Base-by-base conservation (phyloP, 352 stramenopile genomes). In the Phytophthora fragariaefolia region DNA sequence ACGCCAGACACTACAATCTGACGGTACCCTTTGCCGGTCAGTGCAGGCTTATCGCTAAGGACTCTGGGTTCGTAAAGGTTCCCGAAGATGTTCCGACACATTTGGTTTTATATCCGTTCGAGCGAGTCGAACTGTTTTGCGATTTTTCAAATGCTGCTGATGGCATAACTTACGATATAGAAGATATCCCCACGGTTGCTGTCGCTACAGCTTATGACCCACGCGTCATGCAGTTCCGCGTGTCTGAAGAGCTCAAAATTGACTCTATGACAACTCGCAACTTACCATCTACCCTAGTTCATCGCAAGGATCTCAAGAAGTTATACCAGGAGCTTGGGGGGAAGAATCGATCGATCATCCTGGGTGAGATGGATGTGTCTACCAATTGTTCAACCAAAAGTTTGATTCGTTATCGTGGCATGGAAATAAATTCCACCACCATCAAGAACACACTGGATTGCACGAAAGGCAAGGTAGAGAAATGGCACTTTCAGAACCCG, bases 401-500 rank as follows among this genome's bases (percentile, higher is more conserved):
- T 13, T 74, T 91, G 67, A 85, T 91, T 26, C 59, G 51, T 3
- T 89, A 90, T 49, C 70, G 77, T 15, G 63, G 81, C 36, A 65
- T 79, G 58, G 63, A 89, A 50, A 77, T 89, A 49, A 89, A 89
- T 62, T 69, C 76, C 9, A 76, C 75, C 46, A 83, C 71, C 43
- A 77, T 79, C 52, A 83, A 71, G 50, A 80, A 62, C 32, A 82
- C 72, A 17, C 63, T 91, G 23, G 55, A 69, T 40, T 92, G 82
- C 58, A 91, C 84, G 4, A 84, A 82, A 58, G 84, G 84, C 24
- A 91, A 85, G 56, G 84, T 91, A 8, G 84, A 92, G 71, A 87
- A 87, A 51, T 92, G 84, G 84, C 68, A 87, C 66, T 92, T 92
- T 59, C 80, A 89, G 69, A 91, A 92, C 65, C 84, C 84, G 17